Percentiles rank a stretch among this genome's conserved stretches.
Conservation (phyloP, 192 early-diverging fungal genomes). For the Chytriomyces confervae region DNA sequence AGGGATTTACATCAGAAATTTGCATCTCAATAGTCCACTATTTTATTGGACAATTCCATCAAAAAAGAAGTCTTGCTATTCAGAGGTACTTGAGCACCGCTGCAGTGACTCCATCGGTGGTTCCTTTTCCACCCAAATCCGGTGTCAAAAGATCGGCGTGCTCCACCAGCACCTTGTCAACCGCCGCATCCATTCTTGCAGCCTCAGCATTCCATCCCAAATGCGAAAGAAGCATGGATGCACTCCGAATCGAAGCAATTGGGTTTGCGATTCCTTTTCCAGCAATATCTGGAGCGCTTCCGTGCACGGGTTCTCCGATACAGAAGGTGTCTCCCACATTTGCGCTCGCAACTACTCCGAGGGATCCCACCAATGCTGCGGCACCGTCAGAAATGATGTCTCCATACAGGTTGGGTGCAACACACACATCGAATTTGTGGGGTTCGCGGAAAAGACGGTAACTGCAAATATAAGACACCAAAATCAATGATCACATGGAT, state of each 20-base stretch:
- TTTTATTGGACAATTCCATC: no score
- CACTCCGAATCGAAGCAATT: constrained; percentile 92
- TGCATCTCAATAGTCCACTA: no score
- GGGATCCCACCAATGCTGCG: constrained; percentile 91
- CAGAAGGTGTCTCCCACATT: constrained; percentile 97
- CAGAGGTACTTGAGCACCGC: constrained; percentile 68
- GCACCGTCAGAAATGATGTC: constrained; percentile 98
- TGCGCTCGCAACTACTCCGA: constrained; percentile 94
- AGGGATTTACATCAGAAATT: no score
- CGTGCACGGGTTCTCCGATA: constrained; percentile 95
- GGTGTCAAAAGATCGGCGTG: constrained; percentile 72
- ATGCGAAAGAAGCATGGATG: constrained; percentile 89
- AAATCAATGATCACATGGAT: not conserved
- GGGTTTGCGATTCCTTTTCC: constrained; percentile 98
- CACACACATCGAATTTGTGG: constrained; percentile 92
- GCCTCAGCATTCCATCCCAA: constrained; percentile 78
- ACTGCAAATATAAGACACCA: constrained; percentile 23
- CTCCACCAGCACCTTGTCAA: constrained; percentile 75
- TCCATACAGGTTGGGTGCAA: constrained; percentile 97
- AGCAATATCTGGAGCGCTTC: constrained; percentile 97
- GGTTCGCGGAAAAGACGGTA: constrained; percentile 98
- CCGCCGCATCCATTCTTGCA: constrained; percentile 79
- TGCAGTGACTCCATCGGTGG: constrained; percentile 84
- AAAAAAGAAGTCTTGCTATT: not conserved
- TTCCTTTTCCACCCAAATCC: constrained; percentile 87